Conservation (phyloP, 2,329 filamentous ascomycete species). For the Amauroascus niger region DNA sequence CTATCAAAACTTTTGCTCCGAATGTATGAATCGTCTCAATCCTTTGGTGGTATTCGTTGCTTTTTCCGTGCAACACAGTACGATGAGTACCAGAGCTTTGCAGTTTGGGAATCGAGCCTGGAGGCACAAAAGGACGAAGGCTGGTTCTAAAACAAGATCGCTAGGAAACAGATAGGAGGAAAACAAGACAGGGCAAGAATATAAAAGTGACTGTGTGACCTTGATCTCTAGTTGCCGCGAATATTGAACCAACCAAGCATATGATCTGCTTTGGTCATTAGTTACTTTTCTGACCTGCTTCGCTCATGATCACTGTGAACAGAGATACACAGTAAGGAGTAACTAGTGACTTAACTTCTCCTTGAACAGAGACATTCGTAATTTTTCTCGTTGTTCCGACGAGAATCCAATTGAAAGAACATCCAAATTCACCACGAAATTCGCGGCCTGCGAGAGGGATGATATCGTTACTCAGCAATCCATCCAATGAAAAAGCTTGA, state of each 20-base stretch:
- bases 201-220: not conserved
- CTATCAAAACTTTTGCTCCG: not conserved
- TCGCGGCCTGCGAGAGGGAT: not conserved
- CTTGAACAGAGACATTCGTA: too few species aligned
- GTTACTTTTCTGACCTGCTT: too few species aligned
- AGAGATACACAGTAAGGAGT: too few species aligned
- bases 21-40: not conserved
- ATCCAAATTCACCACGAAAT: not conserved
- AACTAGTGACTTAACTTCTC: too few species aligned
- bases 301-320: too few species aligned
- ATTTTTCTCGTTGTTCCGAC: too few species aligned
- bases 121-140: not conserved
- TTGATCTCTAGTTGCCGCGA: not conserved
- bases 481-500: constrained; percentile 3
- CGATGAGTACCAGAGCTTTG: not conserved
- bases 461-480: not conserved
- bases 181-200: not conserved
- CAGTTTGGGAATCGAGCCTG: not conserved
- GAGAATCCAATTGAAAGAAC: not conserved
- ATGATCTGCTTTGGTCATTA: not conserved
- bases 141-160: not conserved
- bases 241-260: not conserved
- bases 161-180: not conserved
- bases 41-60: not conserved
- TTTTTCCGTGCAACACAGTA: not conserved